phyloP scores from a whole-genome alignment of 2,329 filamentous ascomycete genomes.

The Immersiporthe knoxdaviesiana region DNA sequence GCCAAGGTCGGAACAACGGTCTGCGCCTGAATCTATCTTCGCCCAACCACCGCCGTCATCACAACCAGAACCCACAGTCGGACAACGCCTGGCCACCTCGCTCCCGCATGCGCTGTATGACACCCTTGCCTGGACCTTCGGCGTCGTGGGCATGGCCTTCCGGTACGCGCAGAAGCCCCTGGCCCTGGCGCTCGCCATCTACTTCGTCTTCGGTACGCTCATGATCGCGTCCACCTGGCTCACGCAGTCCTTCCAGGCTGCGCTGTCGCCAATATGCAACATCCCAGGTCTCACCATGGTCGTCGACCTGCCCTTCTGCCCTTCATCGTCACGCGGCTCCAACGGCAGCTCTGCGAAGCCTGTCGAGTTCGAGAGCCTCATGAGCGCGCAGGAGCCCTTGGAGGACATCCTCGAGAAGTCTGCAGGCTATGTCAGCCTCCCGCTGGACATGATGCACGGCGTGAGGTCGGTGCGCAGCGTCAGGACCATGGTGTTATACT shows the following conservation, averaged over 20 bases:
- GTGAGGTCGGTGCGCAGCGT: conserved; percentile 76
- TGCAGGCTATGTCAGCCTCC: conserved; percentile 67
- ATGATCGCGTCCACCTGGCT: conserved; percentile 66
- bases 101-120: conserved; percentile 45
- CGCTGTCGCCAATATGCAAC: conserved; percentile 70
- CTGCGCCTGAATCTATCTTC: neutral
- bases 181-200: conserved; percentile 62
- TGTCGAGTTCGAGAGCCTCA: conserved; percentile 74
- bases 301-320: conserved; percentile 68
- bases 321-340: conserved; percentile 32
- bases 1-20: conserved; percentile 16
- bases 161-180: conserved; percentile 67
- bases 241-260: conserved; percentile 61
- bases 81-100: conserved; percentile 40
- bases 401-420: conserved; percentile 74
- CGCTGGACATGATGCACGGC: conserved; percentile 77
- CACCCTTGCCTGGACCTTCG: conserved; percentile 53
- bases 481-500: conserved; percentile 71
- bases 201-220: conserved; percentile 61
- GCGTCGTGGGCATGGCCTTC: conserved; percentile 62
- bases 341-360: conserved; percentile 34
- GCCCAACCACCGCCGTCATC: conserved; percentile 29
- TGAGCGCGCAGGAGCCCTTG: conserved; percentile 75
- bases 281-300: conserved; percentile 67
- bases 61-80: conserved; percentile 32